Conservation (phyloP, 2,329 filamentous ascomycete genomes). For the Aspergillus cejpii region DNA sequence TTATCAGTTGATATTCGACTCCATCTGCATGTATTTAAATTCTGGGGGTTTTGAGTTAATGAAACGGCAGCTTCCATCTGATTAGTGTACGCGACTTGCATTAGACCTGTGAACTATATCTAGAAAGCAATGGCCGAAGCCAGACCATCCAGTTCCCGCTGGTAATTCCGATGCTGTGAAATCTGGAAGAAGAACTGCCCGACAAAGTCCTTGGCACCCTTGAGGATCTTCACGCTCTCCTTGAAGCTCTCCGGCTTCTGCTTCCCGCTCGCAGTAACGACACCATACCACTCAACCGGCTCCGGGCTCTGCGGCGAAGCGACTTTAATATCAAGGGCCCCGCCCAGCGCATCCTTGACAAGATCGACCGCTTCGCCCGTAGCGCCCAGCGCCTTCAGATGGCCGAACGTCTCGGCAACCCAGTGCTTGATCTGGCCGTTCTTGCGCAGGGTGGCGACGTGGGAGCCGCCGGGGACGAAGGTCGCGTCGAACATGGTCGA, state of each 20-base stretch:
- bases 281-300: constrained; percentile 65
- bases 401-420: constrained; percentile 67
- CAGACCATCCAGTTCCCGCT: constrained; percentile 66
- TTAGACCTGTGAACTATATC: no score
- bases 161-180: constrained; percentile 65
- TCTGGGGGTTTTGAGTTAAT: no score
- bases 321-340: constrained; percentile 45
- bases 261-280: constrained; percentile 58
- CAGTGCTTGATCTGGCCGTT: constrained; percentile 70
- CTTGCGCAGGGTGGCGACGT: constrained; percentile 56
- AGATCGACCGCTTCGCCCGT: constrained; percentile 65
- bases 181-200: constrained; percentile 64
- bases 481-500: constrained; percentile 72
- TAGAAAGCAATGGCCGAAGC: constrained; percentile 63
- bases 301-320: constrained; percentile 43
- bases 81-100: no score
- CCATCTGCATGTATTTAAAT: neutral
- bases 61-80: no score
- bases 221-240: constrained; percentile 57
- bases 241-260: constrained; percentile 52
- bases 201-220: constrained; percentile 62
- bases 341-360: constrained; percentile 45
- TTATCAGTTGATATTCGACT: neutral
- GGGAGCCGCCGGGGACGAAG: constrained; percentile 66
- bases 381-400: constrained; percentile 49